Percentiles rank a stretch among this genome's conserved stretches.
phyloP scores from a whole-genome alignment of 805 yeast species.

The Lachancea waltii region DNA sequence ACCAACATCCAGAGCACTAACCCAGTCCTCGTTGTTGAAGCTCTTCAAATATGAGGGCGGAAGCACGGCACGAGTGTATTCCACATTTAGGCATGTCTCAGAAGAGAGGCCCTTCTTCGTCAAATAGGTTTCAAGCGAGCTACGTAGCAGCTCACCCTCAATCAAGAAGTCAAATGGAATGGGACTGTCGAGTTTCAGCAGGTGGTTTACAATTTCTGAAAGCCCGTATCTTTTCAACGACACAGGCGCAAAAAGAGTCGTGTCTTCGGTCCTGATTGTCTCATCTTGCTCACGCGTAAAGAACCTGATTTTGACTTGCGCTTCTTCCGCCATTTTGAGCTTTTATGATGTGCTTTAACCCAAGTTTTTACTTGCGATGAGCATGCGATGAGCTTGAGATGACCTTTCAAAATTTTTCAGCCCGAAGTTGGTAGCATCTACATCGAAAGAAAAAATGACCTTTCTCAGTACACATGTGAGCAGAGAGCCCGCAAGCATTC shows the following conservation, averaged over 20 bases:
- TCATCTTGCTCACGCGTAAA: conserved; percentile 82
- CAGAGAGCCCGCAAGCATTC: too few relatives aligned
- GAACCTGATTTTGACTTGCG: conserved; percentile 76
- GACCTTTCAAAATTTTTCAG: conserved; percentile 11
- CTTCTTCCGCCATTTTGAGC: conserved; percentile 32
- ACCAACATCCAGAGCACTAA: conserved; percentile 54
- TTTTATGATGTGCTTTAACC: background rate
- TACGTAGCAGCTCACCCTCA: conserved; percentile 74
- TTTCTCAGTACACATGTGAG: too few relatives aligned
- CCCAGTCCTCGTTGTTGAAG: conserved; percentile 92
- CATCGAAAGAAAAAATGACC: too few relatives aligned
- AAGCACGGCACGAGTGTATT: conserved; percentile 84
- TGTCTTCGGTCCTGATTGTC: conserved; percentile 61
- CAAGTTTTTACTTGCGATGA: conserved; percentile 5
- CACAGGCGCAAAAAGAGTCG: conserved; percentile 84
- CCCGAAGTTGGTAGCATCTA: background rate
- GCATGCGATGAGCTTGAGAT: conserved; percentile 5
- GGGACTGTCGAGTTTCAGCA: conserved; percentile 53
- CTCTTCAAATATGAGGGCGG: conserved; percentile 93
- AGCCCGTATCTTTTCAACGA: conserved; percentile 83
- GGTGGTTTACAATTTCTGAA: conserved; percentile 91
- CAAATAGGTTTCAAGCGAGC: conserved; percentile 75
- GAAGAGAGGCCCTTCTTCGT: conserved; percentile 69
- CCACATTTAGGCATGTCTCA: conserved; percentile 73
- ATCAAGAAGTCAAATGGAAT: conserved; percentile 91